Percentiles rank a stretch among this genome's conserved stretches.
Evolutionary conservation across 805 yeast species (phyloP).

Genomic region (Barnettozyma botsteinii): DNA sequence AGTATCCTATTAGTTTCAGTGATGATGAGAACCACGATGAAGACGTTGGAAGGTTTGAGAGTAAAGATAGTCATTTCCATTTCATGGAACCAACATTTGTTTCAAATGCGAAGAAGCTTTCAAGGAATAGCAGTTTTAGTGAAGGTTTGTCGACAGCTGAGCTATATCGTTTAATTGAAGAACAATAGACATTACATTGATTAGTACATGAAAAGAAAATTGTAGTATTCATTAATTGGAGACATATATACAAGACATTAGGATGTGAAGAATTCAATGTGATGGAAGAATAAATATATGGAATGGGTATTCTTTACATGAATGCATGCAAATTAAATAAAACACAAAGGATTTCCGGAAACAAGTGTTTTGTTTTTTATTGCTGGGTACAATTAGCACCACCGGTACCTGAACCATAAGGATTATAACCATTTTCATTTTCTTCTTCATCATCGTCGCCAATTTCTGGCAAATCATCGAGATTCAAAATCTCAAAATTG

Average conservation of each 20-base stretch:
- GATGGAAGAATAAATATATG: too few species aligned
- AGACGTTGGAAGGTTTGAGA: slow-evolving; percentile 15
- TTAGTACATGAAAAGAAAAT: neutral
- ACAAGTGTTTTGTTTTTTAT: slow-evolving; percentile 13
- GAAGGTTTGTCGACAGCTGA: slow-evolving; percentile 23
- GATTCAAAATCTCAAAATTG: slow-evolving; percentile 21
- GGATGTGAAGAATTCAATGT: too few species aligned
- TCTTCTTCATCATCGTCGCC: slow-evolving; percentile 21
- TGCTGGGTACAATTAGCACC: slow-evolving; percentile 38
- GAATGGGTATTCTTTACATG: neutral
- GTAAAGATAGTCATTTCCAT: slow-evolving; percentile 10
- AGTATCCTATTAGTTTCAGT: slow-evolving; percentile 19
- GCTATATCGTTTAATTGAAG: slow-evolving; percentile 20
- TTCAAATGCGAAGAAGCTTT: slow-evolving; percentile 15
- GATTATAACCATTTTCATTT: slow-evolving; percentile 6
- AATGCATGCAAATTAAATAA: neutral
- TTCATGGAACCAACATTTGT: slow-evolving; percentile 26
- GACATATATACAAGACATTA: neutral
- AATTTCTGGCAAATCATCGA: slow-evolving; percentile 23
- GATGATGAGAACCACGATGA: slow-evolving; percentile 26
- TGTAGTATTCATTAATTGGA: neutral
- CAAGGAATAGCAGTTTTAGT: slow-evolving; percentile 9
- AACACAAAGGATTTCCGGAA: neutral
- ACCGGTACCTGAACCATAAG: slow-evolving; percentile 7
- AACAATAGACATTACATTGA: slow-evolving; percentile 2